These are phyloP conservation scores for Aspergillus nomiae DNA, from an alignment of 2,329 filamentous ascomycete genomes.

Conservation along the genomic window DNA sequence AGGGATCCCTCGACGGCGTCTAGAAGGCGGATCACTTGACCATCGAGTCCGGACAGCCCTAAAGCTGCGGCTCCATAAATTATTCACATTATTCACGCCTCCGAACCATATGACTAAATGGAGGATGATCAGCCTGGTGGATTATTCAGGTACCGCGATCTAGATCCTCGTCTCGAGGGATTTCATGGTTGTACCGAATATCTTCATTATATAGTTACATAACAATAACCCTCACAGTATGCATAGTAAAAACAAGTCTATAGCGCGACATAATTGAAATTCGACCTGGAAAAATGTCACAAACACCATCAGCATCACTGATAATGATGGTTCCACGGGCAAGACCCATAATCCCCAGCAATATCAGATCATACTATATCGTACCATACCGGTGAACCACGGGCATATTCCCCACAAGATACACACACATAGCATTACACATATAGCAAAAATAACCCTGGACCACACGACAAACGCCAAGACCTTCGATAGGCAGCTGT, in stretches of 20 bases:
- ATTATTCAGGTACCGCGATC: not conserved
- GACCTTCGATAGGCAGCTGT: too few species aligned
- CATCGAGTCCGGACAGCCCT: too few species aligned
- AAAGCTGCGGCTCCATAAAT: not conserved
- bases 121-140: not conserved
- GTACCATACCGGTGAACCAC: not conserved
- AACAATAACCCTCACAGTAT: not conserved
- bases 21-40: too few species aligned
- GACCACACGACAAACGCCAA: not conserved
- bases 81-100: not conserved
- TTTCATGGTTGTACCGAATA: not conserved
- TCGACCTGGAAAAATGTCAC: too few species aligned
- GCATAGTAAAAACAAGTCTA: too few species aligned
- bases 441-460: too few species aligned
- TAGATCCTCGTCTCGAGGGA: not conserved
- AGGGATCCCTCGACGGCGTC: too few species aligned
- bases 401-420: not conserved
- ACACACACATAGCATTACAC: not conserved
- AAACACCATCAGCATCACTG: too few species aligned
- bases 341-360: not conserved
- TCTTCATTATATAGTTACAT: not conserved
- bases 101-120: not conserved
- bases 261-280: too few species aligned
- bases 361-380: conserved; percentile 1
- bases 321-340: not conserved